Evolutionary conservation across 148 eudicot genomes (phyloP).

Genomic region (Dysphania ambrosioides): DNA sequence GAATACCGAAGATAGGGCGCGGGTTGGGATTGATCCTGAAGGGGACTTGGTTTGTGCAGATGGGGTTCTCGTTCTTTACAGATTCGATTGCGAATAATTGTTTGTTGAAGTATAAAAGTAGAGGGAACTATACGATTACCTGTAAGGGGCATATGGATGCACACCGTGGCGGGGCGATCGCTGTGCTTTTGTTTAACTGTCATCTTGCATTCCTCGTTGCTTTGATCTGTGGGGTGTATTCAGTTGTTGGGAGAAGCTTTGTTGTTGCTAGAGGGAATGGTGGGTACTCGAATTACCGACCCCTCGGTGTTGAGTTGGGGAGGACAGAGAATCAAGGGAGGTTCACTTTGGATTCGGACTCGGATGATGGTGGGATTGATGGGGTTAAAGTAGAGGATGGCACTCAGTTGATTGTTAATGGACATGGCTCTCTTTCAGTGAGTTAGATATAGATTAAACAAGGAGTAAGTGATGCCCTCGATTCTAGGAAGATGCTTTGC

Average conservation of each 20-base stretch:
- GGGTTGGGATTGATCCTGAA: slow-evolving; percentile 65
- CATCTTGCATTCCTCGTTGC: slow-evolving; percentile 65
- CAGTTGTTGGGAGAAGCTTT: slow-evolving; percentile 35
- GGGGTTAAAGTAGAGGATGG: slow-evolving; percentile 32
- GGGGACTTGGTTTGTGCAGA: slow-evolving; percentile 80
- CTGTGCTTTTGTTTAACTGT: slow-evolving; percentile 63
- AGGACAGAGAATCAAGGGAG: slow-evolving; percentile 33
- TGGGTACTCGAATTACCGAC: slow-evolving; percentile 42
- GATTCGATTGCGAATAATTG: slow-evolving; percentile 54
- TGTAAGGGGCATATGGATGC: slow-evolving; percentile 64
- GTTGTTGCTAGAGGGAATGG: slow-evolving; percentile 25
- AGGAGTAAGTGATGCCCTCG: background rate
- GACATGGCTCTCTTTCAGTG: slow-evolving; percentile 39
- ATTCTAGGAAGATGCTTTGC: background rate
- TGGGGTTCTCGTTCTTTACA: slow-evolving; percentile 69
- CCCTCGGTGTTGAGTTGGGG: slow-evolving; percentile 44
- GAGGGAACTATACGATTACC: slow-evolving; percentile 63
- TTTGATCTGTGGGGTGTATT: slow-evolving; percentile 41
- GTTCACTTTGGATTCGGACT: slow-evolving; percentile 63
- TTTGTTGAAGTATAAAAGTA: slow-evolving; percentile 44
- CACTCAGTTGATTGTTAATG: slow-evolving; percentile 39
- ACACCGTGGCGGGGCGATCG: slow-evolving; percentile 70
- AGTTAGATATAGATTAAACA: slow-evolving; percentile 14
- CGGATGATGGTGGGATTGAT: slow-evolving; percentile 42
- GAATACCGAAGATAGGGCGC: slow-evolving; percentile 45